These are phyloP conservation scores for Geotrichum carabidarum DNA, from an alignment of 1,139 yeast genomes.

Conservation along the genomic window DNA sequence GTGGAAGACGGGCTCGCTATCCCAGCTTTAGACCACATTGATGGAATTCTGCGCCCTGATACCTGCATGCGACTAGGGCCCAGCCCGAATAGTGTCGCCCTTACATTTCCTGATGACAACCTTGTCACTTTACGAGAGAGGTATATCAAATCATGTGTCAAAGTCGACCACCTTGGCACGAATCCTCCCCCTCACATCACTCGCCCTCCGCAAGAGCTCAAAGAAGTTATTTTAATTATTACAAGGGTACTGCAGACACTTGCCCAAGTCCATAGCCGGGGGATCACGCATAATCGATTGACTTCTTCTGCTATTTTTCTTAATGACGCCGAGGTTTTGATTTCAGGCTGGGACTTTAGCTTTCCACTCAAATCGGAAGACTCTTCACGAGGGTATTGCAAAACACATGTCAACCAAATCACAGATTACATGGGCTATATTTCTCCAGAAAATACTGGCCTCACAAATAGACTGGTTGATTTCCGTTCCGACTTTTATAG, in stretches of 20 bases:
- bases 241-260: conserved; percentile 40
- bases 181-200: conserved; percentile 10
- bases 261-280: conserved; percentile 42
- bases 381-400: conserved; percentile 35
- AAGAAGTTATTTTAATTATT: conserved; percentile 39
- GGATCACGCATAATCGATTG: conserved; percentile 50
- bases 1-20: conserved; percentile 10
- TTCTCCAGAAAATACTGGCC: conserved; percentile 51
- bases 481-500: conserved; percentile 50
- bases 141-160: conserved; percentile 21
- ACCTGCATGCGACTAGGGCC: conserved; percentile 24
- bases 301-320: conserved; percentile 42
- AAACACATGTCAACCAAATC: conserved; percentile 33
- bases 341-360: conserved; percentile 51
- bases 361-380: conserved; percentile 46
- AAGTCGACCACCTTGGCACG: conserved; percentile 1
- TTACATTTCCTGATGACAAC: conserved; percentile 26
- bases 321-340: conserved; percentile 38
- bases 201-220: conserved; percentile 24
- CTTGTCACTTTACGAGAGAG: conserved; percentile 28
- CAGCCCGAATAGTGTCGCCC: conserved; percentile 25
- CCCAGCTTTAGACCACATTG: conserved; percentile 21
- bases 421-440: conserved; percentile 46
- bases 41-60: conserved; percentile 29
- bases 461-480: conserved; percentile 43